Base-by-base conservation (phyloP, 2,329 filamentous ascomycete genomes). In the Leptographium lundbergii region DNA sequence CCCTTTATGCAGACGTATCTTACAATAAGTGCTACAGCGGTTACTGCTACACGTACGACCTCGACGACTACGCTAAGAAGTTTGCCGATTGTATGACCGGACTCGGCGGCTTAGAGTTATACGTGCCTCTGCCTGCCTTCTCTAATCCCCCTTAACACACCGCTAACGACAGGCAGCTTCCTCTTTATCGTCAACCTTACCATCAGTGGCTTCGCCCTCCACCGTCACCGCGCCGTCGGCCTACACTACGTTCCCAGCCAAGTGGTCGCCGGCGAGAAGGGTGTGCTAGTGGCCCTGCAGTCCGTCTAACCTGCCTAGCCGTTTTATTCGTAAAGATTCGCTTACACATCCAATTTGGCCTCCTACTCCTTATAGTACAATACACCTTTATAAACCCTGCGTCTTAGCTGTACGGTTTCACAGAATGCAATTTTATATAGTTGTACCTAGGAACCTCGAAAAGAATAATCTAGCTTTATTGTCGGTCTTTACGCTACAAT, bases 81-180 rank as follows among this genome's bases (percentile, higher is more conserved):
- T 65, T 67, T 22, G 65, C 61, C 22, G 60, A 57, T 36, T 71
- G 66, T 62, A 61, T 69, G 59, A 70, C 73, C 4, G 75, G 68
- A 2, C 59, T 79, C 0, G 76, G 75, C 5, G 73, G 68, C 1
- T 14, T 77, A 0, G 63, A 74, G 36, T 77, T 76, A 76, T 79
- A 67, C 65, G 75, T 36, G n/a, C 7, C n/a, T 52, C 22, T 5
- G 13, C 22, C n/a, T 11, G 1, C 29, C 25, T 9, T 11, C 2
- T 34, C 32, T 9, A 34, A 9, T 34, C 32, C 6, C 32, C 32
- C 32, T 19, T 10, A n/a, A n/a, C n/a, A n/a, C n/a, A n/a, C n/a
- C n/a, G n/a, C 14, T 22, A 6, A 1, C 55, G n/a, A n/a, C 34
- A 13, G 10, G n/a, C 27, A 80, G 77, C 62, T 57, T 74, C 4